Conservation (phyloP, 176 grass and related monocot genomes). For the Ensete ventricosum region DNA sequence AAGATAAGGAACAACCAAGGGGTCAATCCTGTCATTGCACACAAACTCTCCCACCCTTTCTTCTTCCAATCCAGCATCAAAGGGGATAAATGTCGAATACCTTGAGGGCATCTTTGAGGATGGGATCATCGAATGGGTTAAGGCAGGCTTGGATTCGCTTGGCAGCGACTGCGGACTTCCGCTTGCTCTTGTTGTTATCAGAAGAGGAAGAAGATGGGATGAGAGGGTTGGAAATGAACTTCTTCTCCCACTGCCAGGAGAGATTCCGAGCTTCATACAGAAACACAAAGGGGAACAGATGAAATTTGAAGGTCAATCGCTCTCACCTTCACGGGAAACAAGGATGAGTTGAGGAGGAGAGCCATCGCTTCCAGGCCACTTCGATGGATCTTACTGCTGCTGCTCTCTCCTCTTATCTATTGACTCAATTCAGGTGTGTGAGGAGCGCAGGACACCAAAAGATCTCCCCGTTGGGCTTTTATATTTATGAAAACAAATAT, state of each 20-base stretch:
- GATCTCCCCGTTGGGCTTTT: too few relatives aligned
- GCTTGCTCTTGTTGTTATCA: background rate
- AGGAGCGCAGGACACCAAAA: too few relatives aligned
- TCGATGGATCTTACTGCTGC: background rate
- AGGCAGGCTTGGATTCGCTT: constrained; percentile 41
- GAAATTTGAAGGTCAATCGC: too few relatives aligned
- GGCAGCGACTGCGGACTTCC: background rate
- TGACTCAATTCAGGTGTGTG: too few relatives aligned
- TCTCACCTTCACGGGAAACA: too few relatives aligned
- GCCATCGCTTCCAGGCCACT: constrained; percentile 17
- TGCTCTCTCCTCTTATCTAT: too few relatives aligned
- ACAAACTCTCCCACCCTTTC: background rate
- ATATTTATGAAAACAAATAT: too few relatives aligned
- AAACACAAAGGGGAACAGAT: background rate
- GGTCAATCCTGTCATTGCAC: background rate
- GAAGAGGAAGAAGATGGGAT: background rate
- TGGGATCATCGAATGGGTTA: constrained; percentile 65
- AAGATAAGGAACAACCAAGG: background rate
- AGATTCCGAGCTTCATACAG: background rate
- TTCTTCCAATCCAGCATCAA: background rate
- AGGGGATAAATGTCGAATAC: background rate
- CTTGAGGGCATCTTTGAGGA: constrained; percentile 73
- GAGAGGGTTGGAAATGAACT: background rate
- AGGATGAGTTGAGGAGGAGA: constrained; percentile 19
- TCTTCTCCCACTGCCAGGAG: background rate